Evolutionary conservation across 2,329 filamentous ascomycete species (phyloP).

Genomic region (Botrytis galanthina): DNA sequence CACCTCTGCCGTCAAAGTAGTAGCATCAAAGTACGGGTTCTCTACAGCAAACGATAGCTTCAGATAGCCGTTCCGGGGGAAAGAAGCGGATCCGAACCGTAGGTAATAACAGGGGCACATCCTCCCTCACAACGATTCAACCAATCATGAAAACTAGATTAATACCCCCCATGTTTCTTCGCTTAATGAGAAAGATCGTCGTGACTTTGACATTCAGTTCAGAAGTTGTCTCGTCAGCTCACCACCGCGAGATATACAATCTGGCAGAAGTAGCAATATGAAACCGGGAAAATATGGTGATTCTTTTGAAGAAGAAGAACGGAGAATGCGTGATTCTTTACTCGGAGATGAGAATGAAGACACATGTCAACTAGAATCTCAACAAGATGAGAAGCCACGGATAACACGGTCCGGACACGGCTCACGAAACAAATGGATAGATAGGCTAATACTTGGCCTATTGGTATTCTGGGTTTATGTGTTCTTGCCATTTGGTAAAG

Average conservation of each 20-base stretch:
- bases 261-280: neutral
- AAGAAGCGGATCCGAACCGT: constrained; percentile 11
- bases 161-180: constrained; percentile 7
- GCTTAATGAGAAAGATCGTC: constrained; percentile 3
- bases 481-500: neutral
- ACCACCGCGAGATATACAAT: neutral
- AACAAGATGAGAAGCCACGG: neutral
- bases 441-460: neutral
- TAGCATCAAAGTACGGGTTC: neutral
- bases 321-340: neutral
- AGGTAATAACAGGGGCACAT: neutral
- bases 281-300: neutral
- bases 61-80: constrained; percentile 1
- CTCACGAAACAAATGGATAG: neutral
- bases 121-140: neutral
- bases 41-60: neutral
- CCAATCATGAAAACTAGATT: constrained; percentile 11
- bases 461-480: neutral
- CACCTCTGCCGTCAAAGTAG: neutral
- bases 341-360: neutral
- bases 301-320: neutral
- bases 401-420: neutral
- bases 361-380: neutral
- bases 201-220: neutral
- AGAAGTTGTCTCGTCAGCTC: neutral